Percentiles rank a stretch among this genome's conserved stretches.
Evolutionary conservation across 1,284 basidiomycete species (phyloP).

Genomic region (Irpex rosettiformis): DNA sequence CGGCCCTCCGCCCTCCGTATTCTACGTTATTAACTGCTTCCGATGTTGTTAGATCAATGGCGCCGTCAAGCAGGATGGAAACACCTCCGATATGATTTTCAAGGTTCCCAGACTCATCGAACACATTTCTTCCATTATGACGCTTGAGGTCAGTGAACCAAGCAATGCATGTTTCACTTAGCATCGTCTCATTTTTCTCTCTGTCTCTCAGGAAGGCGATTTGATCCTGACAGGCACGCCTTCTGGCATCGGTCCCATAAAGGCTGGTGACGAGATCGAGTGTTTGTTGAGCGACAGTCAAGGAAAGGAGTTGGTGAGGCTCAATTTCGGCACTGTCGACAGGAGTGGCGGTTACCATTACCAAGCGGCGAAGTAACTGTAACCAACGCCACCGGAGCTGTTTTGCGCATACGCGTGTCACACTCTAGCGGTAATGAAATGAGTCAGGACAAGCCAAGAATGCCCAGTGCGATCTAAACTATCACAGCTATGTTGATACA

Average conservation of each 20-base stretch:
- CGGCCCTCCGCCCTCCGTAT: neutral
- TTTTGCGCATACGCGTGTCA: too few relatives aligned
- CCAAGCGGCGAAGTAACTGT: conserved; percentile 4
- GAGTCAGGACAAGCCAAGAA: neutral
- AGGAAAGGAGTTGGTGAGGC: conserved; percentile 57
- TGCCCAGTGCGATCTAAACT: neutral
- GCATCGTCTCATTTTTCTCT: conserved; percentile 5
- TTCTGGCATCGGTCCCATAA: conserved; percentile 81
- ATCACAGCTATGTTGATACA: neutral
- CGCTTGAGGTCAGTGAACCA: conserved; percentile 67
- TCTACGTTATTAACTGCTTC: neutral
- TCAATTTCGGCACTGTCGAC: conserved; percentile 65
- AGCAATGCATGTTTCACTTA: neutral
- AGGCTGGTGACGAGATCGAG: conserved; percentile 75
- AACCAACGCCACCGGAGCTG: neutral
- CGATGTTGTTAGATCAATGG: conserved; percentile 68
- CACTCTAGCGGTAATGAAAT: neutral
- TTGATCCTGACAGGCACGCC: conserved; percentile 89
- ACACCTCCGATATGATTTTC: conserved; percentile 92
- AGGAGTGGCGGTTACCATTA: conserved; percentile 72
- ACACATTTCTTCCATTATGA: conserved; percentile 95
- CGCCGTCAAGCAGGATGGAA: conserved; percentile 79
- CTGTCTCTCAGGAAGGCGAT: conserved; percentile 73
- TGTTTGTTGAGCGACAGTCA: conserved; percentile 67
- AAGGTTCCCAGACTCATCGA: conserved; percentile 86